Evolutionary conservation across 2,329 filamentous ascomycete genomes (phyloP).

Genomic region (Colletotrichum cereale): DNA sequence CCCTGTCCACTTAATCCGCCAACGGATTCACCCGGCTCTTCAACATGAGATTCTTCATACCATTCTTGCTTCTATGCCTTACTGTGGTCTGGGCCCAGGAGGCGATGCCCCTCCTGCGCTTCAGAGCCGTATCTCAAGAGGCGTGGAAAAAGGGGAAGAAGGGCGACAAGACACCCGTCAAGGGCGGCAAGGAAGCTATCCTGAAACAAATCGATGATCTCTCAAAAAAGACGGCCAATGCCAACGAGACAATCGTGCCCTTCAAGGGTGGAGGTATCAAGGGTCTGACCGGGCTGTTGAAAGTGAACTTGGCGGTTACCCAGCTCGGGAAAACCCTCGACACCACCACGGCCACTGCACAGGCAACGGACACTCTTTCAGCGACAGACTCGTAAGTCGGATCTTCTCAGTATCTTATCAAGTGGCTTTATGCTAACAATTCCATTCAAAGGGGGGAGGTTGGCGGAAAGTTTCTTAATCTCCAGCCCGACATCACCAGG

Average conservation of each 20-base stretch:
- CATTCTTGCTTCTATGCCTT: slow-evolving; percentile 25
- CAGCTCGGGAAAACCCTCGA: slow-evolving; percentile 24
- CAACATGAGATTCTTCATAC: slow-evolving; percentile 22
- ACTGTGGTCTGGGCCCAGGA: slow-evolving; percentile 12
- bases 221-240: background rate
- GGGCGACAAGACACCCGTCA: slow-evolving; percentile 5
- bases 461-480: slow-evolving; percentile 10
- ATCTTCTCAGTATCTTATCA: background rate
- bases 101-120: slow-evolving; percentile 9
- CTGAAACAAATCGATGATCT: slow-evolving; percentile 18
- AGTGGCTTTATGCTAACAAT: background rate
- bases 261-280: slow-evolving; percentile 27
- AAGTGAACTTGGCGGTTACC: slow-evolving; percentile 32
- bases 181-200: slow-evolving; percentile 10
- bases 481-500: slow-evolving; percentile 29
- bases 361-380: slow-evolving; percentile 17
- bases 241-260: slow-evolving; percentile 26
- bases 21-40: background rate
- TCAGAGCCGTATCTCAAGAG: background rate
- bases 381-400: slow-evolving; percentile 24
- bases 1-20: background rate
- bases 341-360: background rate
- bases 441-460: background rate
- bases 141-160: slow-evolving; percentile 11
- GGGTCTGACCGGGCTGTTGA: slow-evolving; percentile 28